Conservation (phyloP, 495 filamentous ascomycete genomes). For the Tuber indicum region DNA sequence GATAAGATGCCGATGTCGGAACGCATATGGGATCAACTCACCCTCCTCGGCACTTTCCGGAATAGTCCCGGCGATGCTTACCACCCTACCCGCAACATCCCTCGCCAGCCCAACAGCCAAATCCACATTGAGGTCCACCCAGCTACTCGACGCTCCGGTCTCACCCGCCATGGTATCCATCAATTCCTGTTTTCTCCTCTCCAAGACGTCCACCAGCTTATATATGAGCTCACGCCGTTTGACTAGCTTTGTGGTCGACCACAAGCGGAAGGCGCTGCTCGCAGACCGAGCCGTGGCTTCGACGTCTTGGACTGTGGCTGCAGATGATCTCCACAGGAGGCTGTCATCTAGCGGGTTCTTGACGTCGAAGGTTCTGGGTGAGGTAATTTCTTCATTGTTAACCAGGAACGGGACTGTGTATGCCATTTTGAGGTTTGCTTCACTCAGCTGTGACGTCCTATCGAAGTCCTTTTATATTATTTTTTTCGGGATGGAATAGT, state of each 20-base stretch:
- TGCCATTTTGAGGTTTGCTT: not conserved
- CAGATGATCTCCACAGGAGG: constrained; percentile 55
- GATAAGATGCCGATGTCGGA: not conserved
- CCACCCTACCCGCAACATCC: constrained; percentile 65
- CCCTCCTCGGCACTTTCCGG: constrained; percentile 53
- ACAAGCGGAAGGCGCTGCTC: constrained; percentile 61
- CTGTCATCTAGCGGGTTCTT: constrained; percentile 58
- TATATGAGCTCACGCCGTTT: constrained; percentile 64
- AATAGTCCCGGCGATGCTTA: constrained; percentile 55
- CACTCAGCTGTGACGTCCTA: not conserved
- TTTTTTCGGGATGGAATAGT: not conserved
- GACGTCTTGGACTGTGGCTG: constrained; percentile 59
- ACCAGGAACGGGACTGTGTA: constrained; percentile 62
- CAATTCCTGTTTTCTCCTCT: constrained; percentile 57
- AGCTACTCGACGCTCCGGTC: constrained; percentile 54
- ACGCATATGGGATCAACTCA: constrained; percentile 19
- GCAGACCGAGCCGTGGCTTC: constrained; percentile 58
- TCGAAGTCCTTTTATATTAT: not conserved
- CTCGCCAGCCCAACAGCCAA: constrained; percentile 55
- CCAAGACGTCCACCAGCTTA: constrained; percentile 63
- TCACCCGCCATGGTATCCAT: constrained; percentile 59
- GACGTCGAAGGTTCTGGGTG: constrained; percentile 60
- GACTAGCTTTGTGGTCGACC: constrained; percentile 58
- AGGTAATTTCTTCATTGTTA: constrained; percentile 59
- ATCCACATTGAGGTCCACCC: constrained; percentile 59